These are phyloP conservation scores for Aureobasidium sp. DNA, from an alignment of 2,329 filamentous ascomycete species.

Conservation along the genomic window DNA sequence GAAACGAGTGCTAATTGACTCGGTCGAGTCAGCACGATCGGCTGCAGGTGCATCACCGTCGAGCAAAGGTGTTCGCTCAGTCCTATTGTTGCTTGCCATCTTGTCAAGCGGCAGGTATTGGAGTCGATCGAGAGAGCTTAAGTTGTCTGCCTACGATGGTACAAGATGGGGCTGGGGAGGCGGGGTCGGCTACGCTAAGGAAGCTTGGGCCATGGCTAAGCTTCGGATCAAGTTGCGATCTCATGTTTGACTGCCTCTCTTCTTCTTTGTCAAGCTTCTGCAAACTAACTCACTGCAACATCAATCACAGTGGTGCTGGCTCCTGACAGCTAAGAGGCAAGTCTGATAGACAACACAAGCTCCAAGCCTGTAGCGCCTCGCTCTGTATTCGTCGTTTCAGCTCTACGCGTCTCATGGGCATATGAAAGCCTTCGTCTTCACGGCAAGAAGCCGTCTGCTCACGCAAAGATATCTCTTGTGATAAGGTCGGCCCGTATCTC, in stretches of 20 bases:
- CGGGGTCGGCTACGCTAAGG: background rate
- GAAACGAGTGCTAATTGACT: background rate
- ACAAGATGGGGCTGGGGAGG: background rate
- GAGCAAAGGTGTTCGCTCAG: slow-evolving; percentile 4
- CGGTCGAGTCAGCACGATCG: background rate
- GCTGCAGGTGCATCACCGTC: background rate
- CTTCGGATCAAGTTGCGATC: background rate
- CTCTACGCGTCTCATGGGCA: too few species aligned
- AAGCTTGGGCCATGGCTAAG: background rate
- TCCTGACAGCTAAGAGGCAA: too few species aligned
- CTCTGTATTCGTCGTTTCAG: too few species aligned
- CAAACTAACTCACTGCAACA: too few species aligned
- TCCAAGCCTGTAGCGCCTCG: too few species aligned
- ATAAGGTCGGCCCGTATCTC: too few species aligned
- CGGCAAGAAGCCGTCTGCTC: background rate
- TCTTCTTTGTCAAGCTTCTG: background rate
- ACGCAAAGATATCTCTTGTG: background rate
- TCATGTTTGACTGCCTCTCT: background rate
- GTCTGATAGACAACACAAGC: too few species aligned
- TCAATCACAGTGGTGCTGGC: too few species aligned
- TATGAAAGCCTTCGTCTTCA: background rate
- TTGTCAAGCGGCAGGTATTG: background rate
- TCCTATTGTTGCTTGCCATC: slow-evolving; percentile 2
- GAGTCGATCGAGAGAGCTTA: background rate
- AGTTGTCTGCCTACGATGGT: background rate